phyloP scores from a whole-genome alignment of 371 early-diverging fungal species.

The Blakeslea trispora region DNA sequence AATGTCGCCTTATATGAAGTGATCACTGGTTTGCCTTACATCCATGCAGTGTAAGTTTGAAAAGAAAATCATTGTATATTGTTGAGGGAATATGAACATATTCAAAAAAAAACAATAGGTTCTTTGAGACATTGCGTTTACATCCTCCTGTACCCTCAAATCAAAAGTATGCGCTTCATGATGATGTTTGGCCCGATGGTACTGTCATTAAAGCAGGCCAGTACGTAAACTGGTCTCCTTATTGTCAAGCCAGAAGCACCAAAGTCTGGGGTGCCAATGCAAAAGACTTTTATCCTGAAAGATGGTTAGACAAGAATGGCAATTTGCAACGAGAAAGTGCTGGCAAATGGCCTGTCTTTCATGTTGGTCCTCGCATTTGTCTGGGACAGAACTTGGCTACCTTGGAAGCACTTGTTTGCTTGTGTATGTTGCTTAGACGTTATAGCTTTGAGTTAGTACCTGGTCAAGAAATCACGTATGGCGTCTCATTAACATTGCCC shows the following conservation, averaged over 20 bases:
- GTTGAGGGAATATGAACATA: no score
- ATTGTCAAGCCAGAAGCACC: conserved; percentile 56
- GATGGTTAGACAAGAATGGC: conserved; percentile 54
- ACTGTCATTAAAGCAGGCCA: conserved; percentile 56
- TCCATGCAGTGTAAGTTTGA: conserved; percentile 42
- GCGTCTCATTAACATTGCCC: conserved; percentile 48
- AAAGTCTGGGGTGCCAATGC: conserved; percentile 68
- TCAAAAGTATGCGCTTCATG: conserved; percentile 58
- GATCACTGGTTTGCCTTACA: conserved; percentile 31
- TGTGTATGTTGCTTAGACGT: conserved; percentile 40
- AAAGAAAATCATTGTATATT: no score
- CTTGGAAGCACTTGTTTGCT: conserved; percentile 46
- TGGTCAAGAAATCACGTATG: conserved; percentile 38
- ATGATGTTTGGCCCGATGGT: conserved; percentile 66
- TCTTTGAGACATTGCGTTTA: conserved; percentile 60
- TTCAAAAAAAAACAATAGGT: no score
- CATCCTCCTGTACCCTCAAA: conserved; percentile 64
- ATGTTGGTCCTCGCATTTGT: conserved; percentile 73
- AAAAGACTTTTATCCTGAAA: conserved; percentile 59
- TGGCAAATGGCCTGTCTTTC: conserved; percentile 53
- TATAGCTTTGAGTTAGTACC: conserved; percentile 45
- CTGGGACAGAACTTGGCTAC: conserved; percentile 56
- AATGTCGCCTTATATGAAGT: conserved; percentile 49
- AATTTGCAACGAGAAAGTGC: conserved; percentile 25
- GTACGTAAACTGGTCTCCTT: conserved; percentile 51